A percentile compares a stretch with the other conserved stretches of the same genome.
Evolutionary conservation across 1,284 basidiomycete species (phyloP).

Genomic region (Sanghuangporus baumii): DNA sequence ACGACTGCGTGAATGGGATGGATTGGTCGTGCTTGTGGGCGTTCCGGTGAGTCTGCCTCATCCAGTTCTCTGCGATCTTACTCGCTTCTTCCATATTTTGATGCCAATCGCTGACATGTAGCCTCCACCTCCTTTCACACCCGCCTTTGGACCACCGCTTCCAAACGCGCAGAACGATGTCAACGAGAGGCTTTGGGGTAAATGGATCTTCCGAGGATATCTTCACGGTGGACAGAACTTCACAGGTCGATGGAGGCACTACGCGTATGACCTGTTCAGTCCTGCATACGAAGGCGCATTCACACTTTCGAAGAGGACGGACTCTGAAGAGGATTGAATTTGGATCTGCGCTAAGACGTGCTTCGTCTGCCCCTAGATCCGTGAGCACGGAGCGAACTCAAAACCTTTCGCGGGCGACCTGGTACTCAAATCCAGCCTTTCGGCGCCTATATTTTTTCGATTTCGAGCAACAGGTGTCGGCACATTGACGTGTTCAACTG

Average conservation of each 20-base stretch:
- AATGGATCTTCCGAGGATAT: conserved; percentile 64
- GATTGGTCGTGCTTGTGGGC: conserved; percentile 57
- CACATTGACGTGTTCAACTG: neutral
- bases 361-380: neutral
- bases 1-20: conserved; percentile 62
- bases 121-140: neutral
- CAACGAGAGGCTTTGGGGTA: conserved; percentile 27
- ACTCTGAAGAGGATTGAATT: neutral
- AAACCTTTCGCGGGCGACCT: neutral
- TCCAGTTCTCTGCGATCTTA: conserved; percentile 1
- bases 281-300: conserved; percentile 18
- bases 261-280: conserved; percentile 13
- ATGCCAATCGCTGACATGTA: neutral
- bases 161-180: conserved; percentile 5
- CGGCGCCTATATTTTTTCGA: neutral
- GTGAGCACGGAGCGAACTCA: neutral
- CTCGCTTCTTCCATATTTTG: neutral
- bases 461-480: neutral
- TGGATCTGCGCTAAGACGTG: neutral
- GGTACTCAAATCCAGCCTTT: neutral
- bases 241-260: conserved; percentile 60
- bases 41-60: conserved; percentile 30
- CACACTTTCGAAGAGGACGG: conserved; percentile 14
- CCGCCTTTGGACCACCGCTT: neutral
- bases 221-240: conserved; percentile 56